Percentiles rank a stretch among this genome's conserved stretches.
phyloP scores from a whole-genome alignment of 441 rosid genomes.

The Bruguiera hainesii region DNA sequence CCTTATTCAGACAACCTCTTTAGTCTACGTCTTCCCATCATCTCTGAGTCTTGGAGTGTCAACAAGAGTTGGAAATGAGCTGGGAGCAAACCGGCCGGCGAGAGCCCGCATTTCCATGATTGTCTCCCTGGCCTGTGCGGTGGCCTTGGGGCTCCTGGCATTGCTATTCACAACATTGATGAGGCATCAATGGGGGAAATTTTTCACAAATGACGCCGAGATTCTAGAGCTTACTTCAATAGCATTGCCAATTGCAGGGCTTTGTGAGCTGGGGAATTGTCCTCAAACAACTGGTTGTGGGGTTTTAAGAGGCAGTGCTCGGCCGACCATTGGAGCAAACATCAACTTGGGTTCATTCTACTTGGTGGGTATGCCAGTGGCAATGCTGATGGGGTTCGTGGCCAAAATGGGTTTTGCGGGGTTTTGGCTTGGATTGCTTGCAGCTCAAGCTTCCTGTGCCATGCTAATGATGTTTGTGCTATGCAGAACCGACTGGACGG shows the following conservation, averaged over 20 bases:
- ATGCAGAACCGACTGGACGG: slow-evolving; percentile 68
- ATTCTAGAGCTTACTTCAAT: slow-evolving; percentile 71
- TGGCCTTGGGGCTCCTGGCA: slow-evolving; percentile 58
- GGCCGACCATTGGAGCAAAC: slow-evolving; percentile 92
- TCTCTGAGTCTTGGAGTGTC: slow-evolving; percentile 91
- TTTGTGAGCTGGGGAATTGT: slow-evolving; percentile 95
- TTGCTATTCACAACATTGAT: slow-evolving; percentile 64
- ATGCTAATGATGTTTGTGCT: slow-evolving; percentile 66
- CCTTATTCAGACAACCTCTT: slow-evolving; percentile 82
- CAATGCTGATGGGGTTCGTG: slow-evolving; percentile 61
- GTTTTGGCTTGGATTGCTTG: slow-evolving; percentile 86
- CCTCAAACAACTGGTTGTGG: slow-evolving; percentile 98
- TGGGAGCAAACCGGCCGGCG: slow-evolving; percentile 78
- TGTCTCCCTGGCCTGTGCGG: slow-evolving; percentile 59
- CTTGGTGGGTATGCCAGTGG: slow-evolving; percentile 91
- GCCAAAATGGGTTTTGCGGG: slow-evolving; percentile 72
- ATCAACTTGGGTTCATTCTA: slow-evolving; percentile 94
- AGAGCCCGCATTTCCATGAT: slow-evolving; percentile 79
- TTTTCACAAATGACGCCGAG: slow-evolving; percentile 68
- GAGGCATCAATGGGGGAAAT: slow-evolving; percentile 81
- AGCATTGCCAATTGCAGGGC: slow-evolving; percentile 85
- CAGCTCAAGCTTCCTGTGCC: slow-evolving; percentile 93
- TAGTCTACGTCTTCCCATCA: slow-evolving; percentile 88
- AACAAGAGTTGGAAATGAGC: slow-evolving; percentile 81
- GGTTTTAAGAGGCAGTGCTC: slow-evolving; percentile 79